Base-by-base conservation (phyloP, 208 protist genomes). In the Leishmania turanica region DNA sequence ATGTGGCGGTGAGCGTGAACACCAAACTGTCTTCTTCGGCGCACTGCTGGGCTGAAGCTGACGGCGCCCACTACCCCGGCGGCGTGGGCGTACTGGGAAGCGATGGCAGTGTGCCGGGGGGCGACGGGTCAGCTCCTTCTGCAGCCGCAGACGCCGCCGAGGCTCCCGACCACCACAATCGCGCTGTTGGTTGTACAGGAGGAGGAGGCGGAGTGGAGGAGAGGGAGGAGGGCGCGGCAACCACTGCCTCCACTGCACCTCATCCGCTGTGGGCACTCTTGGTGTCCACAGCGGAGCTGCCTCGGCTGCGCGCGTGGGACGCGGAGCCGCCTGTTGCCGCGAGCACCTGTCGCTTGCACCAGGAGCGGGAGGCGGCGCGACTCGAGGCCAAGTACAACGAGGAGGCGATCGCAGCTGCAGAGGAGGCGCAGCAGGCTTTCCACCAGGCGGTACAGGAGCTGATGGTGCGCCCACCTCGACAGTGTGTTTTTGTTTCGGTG, bases 401-500 rank as follows among this genome's bases (percentile, higher is more conserved):
- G n/a, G 82, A 82, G 72, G 78, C 74, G 13, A 15, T 58, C 3
- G 74, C 72, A 17, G 74, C 82, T 13, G 58, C 77, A 0, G 70
- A 31, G 31, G 82, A 69, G n/a, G 82, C 82, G 0, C 62, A 81
- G 54, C 24, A 47, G 24, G 77, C 73, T 3, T 47, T 77, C 11
- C 65, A 56, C 40, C 24, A 60, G 3, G 49, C 77, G 3, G 49
- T 85, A n/a, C 70, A 11, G 19, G 71, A 81, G 62, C 71, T 82
- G 71, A 53, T 62, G 27, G 73, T 82, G 27, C 77, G 64, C 45
- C 82, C 78, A 47, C 82, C 77, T 19, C 82, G 82, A 54, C 82
- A 85, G 74, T 85, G 77, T 13, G 19, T 85, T 27, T 79, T 85
- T 66, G 72, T 79, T 17, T 78, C 75, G 53, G 51, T 85, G 49